Base-by-base conservation (phyloP, 2,329 filamentous ascomycete genomes). In the Fusarium sp. region DNA sequence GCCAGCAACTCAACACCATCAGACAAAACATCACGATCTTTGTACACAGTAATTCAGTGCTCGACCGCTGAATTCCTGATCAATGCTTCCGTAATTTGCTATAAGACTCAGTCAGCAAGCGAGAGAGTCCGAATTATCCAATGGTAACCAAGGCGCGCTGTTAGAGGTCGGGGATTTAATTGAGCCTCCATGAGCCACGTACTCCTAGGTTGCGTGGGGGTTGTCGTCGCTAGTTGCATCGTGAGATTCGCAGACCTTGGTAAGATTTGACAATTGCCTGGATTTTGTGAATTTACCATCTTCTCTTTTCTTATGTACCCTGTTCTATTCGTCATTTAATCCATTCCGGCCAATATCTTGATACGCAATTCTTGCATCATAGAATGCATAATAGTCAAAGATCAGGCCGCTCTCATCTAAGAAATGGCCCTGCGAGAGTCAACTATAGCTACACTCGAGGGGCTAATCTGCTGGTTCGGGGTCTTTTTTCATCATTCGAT, bases 361-460 rank as follows among this genome's bases (percentile, higher is more conserved):
- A 41, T 47, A 24, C n/a, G 39, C 39, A 61, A 44, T 24, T 36
- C 26, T 55, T 60, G 38, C 38, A 35, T 56, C 60, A 59, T 41
- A 42, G 39, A 31, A 70, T 41, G 39, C 48, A 57, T 36, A 55
- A 45, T 57, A n/a, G n/a, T n/a, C n/a, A 22, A 47, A 57, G 38
- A 44, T 20, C 20, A 18, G 61, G 24, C 44, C 20, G 33, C 39
- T 28, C n/a, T 55, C 30, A 22, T 47, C 28, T 58, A 30, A 53
- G 22, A 55, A 41, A 41, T 45, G 31, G 36, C 42, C 38, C 53
- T 28, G 26, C 50, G 38, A 42, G 58, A 61, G 38, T 35, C 45
- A 55, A 13, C 39, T 38, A 42, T 61, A 57, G 54, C 54, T 65
- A 66, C 63, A 66, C 61, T 57, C 54, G 45, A 64, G 60, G 48